These are phyloP conservation scores for Citeromyces hawaiiensis DNA, from an alignment of 1,139 yeast genomes.

Conservation along the genomic window DNA sequence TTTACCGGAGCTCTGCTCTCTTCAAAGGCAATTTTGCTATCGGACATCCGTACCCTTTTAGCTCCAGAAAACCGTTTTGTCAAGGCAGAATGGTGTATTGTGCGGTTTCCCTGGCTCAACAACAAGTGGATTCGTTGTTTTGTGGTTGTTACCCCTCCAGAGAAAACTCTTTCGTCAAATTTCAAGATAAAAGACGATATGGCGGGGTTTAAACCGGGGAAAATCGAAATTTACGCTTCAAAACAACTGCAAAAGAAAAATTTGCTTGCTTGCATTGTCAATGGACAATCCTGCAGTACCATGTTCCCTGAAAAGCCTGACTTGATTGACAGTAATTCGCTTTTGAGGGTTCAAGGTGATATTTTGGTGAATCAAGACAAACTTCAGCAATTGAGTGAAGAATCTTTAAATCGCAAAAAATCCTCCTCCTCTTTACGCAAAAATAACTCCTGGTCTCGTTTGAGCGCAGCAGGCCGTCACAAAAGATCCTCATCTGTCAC, in stretches of 20 bases:
- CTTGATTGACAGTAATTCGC: constrained; percentile 38
- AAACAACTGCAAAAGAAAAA: constrained; percentile 29
- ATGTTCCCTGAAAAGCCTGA: constrained; percentile 41
- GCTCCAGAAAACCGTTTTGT: constrained; percentile 28
- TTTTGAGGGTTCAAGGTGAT: constrained; percentile 37
- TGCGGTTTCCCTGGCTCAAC: constrained; percentile 40
- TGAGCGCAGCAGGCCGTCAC: background rate
- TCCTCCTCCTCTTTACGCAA: constrained; percentile 9
- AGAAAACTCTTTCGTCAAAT: constrained; percentile 13
- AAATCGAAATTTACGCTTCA: constrained; percentile 33
- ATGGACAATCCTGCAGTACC: constrained; percentile 28
- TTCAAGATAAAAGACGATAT: constrained; percentile 5
- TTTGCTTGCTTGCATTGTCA: constrained; percentile 30
- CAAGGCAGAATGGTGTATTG: constrained; percentile 41
- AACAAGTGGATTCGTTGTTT: constrained; percentile 41
- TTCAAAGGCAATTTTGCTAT: constrained; percentile 36
- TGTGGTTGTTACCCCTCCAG: constrained; percentile 30
- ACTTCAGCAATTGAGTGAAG: constrained; percentile 7
- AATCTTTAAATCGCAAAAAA: constrained; percentile 7
- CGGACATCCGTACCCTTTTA: constrained; percentile 39
- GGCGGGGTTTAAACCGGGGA: constrained; percentile 18
- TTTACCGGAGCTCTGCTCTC: constrained; percentile 43
- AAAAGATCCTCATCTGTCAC: constrained; percentile 9
- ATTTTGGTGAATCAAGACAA: constrained; percentile 26
- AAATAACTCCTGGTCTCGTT: constrained; percentile 5